Conservation (phyloP, 106 monocot genomes). For the Dioscorea dumetorum region DNA sequence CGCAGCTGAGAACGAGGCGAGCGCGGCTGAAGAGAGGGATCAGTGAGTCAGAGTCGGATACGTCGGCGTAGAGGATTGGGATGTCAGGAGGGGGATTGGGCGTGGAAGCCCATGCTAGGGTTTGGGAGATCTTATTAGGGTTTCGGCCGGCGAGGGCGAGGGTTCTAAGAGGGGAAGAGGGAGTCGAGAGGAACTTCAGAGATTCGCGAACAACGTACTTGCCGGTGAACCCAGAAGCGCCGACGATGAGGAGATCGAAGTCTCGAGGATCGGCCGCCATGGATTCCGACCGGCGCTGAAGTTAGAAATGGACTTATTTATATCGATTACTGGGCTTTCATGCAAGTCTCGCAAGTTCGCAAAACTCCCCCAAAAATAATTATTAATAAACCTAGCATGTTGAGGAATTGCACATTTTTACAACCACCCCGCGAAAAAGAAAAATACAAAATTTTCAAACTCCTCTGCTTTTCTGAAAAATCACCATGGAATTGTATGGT, state of each 20-base stretch:
- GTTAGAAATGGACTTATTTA: too few species aligned
- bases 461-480: too few species aligned
- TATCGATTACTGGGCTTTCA: too few species aligned
- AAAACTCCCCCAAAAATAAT: too few species aligned
- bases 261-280: neutral
- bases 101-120: conserved; percentile 64
- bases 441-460: too few species aligned
- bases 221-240: conserved; percentile 93
- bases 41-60: conserved; percentile 45
- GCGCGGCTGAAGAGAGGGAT: conserved; percentile 43
- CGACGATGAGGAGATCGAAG: conserved; percentile 73
- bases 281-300: too few species aligned
- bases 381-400: too few species aligned
- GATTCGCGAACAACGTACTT: conserved; percentile 78
- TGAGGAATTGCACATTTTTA: too few species aligned
- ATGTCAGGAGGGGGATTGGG: conserved; percentile 21
- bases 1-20: conserved; percentile 71
- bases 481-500: too few species aligned
- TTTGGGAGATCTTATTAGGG: conserved; percentile 43
- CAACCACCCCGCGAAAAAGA: too few species aligned
- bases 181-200: conserved; percentile 52
- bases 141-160: conserved; percentile 83
- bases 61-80: conserved; percentile 57
- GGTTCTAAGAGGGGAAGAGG: conserved; percentile 38
- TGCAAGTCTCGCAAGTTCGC: too few species aligned